These are phyloP conservation scores for Cryphonectria carpinicola DNA, from an alignment of 2,329 filamentous ascomycete species.

Conservation along the genomic window DNA sequence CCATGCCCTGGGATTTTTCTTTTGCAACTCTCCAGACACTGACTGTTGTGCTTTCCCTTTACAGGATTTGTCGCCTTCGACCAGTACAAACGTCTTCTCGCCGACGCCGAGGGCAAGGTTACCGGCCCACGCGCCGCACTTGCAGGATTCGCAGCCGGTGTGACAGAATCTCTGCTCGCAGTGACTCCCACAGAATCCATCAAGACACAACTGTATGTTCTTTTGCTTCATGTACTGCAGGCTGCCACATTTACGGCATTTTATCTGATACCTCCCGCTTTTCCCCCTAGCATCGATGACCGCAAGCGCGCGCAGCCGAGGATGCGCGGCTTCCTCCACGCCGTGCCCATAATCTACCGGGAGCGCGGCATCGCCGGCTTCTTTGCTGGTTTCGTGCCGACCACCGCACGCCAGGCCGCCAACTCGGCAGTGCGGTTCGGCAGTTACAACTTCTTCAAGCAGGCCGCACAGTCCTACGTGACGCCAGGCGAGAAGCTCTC, in stretches of 20 bases:
- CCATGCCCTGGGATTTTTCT: too few relatives aligned
- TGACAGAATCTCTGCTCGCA: slow-evolving; percentile 89
- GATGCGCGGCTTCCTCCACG: slow-evolving; percentile 90
- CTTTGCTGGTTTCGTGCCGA: slow-evolving; percentile 96
- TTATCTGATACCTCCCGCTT: not conserved
- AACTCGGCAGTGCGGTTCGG: slow-evolving; percentile 93
- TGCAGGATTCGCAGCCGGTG: slow-evolving; percentile 90
- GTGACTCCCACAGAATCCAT: slow-evolving; percentile 98
- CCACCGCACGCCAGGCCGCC: slow-evolving; percentile 90
- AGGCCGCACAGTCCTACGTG: slow-evolving; percentile 89
- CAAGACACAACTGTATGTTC: slow-evolving; percentile 82
- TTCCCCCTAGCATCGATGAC: slow-evolving; percentile 76
- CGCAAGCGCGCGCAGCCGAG: slow-evolving; percentile 83
- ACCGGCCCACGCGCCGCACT: slow-evolving; percentile 89
- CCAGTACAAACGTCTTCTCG: slow-evolving; percentile 83
- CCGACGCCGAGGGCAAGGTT: slow-evolving; percentile 84
- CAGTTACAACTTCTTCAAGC: slow-evolving; percentile 87
- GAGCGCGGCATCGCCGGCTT: slow-evolving; percentile 90
- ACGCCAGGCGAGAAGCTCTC: slow-evolving; percentile 95
- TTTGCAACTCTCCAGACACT: not conserved
- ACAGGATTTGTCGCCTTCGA: slow-evolving; percentile 93
- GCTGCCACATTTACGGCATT: not conserved
- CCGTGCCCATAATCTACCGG: slow-evolving; percentile 81
- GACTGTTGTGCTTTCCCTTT: not conserved
- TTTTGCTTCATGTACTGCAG: slow-evolving; percentile 10